Conservation (phyloP, 768 basidiomycete genomes). For the Mycena capillaripes region DNA sequence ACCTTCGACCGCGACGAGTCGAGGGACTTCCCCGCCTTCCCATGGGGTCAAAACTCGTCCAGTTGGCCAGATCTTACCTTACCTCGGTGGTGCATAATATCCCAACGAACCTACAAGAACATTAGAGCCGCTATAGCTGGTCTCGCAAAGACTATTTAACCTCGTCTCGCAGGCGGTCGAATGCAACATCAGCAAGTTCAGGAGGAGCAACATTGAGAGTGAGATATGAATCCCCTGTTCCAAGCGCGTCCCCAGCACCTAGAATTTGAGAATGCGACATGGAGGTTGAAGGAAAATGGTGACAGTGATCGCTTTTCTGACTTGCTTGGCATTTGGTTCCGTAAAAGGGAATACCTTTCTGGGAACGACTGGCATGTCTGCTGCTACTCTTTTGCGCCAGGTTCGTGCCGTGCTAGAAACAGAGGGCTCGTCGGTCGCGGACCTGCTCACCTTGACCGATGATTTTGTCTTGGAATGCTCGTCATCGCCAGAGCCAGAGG, state of each 20-base stretch:
- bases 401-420: slow-evolving; percentile 71
- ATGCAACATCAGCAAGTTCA: slow-evolving; percentile 68
- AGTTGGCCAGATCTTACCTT: not conserved
- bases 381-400: slow-evolving; percentile 61
- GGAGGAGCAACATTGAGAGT: slow-evolving; percentile 68
- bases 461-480: slow-evolving; percentile 66
- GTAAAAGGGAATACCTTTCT: too few species aligned
- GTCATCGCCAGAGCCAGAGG: slow-evolving; percentile 61
- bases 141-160: too few species aligned
- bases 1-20: slow-evolving; percentile 57
- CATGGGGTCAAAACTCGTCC: not conserved
- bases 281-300: not conserved
- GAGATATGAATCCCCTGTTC: slow-evolving; percentile 79
- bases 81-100: slow-evolving; percentile 83
- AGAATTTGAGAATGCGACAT: slow-evolving; percentile 33
- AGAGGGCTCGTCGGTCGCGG: slow-evolving; percentile 64
- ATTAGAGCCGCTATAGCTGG: too few species aligned
- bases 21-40: slow-evolving; percentile 80
- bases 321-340: too few species aligned
- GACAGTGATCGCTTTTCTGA: not conserved
- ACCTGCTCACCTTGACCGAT: slow-evolving; percentile 65
- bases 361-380: too few species aligned
- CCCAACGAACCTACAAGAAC: too few species aligned
- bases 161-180: slow-evolving; percentile 71
- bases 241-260: slow-evolving; percentile 50